These are phyloP conservation scores for Choricystis sp. DNA, from an alignment of 139 green algal species.

Conservation along the genomic window DNA sequence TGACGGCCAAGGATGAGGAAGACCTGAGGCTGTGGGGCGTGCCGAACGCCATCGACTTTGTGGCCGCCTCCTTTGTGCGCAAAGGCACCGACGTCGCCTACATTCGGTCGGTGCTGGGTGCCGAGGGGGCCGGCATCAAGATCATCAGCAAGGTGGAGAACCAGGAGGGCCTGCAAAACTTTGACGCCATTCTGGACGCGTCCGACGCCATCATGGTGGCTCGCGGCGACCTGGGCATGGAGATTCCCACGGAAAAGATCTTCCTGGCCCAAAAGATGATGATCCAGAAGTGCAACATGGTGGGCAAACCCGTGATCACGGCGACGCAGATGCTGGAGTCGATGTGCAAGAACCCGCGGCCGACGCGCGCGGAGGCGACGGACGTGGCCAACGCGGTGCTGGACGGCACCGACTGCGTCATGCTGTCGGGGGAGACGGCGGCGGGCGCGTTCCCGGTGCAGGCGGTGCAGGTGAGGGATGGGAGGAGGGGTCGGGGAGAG, in stretches of 20 bases:
- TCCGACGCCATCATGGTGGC: slow-evolving; percentile 79
- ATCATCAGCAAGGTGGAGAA: slow-evolving; percentile 98
- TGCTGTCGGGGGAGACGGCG: slow-evolving; percentile 94
- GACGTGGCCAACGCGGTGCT: slow-evolving; percentile 94
- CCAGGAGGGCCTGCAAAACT: slow-evolving; percentile 90
- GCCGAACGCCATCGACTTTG: slow-evolving; percentile 94
- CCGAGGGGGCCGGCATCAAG: slow-evolving; percentile 63
- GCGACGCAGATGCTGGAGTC: slow-evolving; percentile 87
- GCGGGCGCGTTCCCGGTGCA: slow-evolving; percentile 76
- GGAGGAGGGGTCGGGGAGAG: not conserved
- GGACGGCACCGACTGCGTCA: slow-evolving; percentile 92
- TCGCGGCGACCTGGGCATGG: slow-evolving; percentile 93
- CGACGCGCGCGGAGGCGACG: slow-evolving; percentile 84
- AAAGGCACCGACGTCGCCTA: slow-evolving; percentile 81
- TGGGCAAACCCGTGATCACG: slow-evolving; percentile 92
- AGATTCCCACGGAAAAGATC: slow-evolving; percentile 98
- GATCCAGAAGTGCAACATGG: slow-evolving; percentile 89
- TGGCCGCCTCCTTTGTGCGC: slow-evolving; percentile 95
- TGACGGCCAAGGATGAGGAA: slow-evolving; percentile 89
- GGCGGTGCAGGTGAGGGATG: slow-evolving; percentile 42
- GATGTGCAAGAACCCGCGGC: slow-evolving; percentile 88
- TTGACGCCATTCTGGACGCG: slow-evolving; percentile 81
- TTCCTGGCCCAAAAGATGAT: slow-evolving; percentile 98
- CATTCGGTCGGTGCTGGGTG: slow-evolving; percentile 75
- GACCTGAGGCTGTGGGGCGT: slow-evolving; percentile 91